Evolutionary conservation across 2,329 filamentous ascomycete genomes (phyloP).

Genomic region (Phymatotrichopsis omnivora): DNA sequence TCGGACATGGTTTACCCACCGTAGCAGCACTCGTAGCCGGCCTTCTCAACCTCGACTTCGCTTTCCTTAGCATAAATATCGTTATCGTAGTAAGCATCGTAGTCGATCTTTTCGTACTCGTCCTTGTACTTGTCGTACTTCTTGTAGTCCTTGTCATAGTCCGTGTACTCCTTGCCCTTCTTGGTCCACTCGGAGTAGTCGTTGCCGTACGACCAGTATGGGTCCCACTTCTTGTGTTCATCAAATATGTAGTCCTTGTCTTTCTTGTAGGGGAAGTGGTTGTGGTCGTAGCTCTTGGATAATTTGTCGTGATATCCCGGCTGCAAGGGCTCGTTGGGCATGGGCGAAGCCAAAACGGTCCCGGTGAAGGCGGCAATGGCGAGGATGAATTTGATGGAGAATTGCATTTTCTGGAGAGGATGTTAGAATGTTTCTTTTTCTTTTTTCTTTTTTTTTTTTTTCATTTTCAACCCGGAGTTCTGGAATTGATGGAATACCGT

Average conservation of each 20-base stretch:
- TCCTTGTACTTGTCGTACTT: slow-evolving; percentile 2
- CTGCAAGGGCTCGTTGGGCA: no score
- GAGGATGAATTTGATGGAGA: no score
- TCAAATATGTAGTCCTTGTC: neutral
- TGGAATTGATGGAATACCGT: no score
- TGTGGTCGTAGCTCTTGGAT: neutral
- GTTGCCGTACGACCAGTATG: no score
- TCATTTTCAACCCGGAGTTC: no score
- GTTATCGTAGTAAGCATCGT: neutral
- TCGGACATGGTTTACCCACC: neutral
- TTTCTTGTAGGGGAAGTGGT: no score
- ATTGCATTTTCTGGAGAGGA: no score
- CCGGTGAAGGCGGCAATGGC: no score
- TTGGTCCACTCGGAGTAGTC: neutral
- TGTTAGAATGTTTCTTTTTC: no score
- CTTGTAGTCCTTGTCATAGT: slow-evolving; percentile 1
- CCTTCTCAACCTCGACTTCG: slow-evolving; percentile 11
- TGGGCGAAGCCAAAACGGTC: no score
- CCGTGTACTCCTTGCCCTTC: slow-evolving; percentile 2
- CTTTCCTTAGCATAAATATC: neutral
- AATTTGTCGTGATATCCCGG: neutral
- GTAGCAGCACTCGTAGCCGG: slow-evolving; percentile 14
- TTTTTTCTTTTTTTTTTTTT: no score
- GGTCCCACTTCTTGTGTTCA: neutral
- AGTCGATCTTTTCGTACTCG: neutral